Evolutionary conservation across 1,284 basidiomycete genomes (phyloP).

Genomic region (Naganishia sp.): DNA sequence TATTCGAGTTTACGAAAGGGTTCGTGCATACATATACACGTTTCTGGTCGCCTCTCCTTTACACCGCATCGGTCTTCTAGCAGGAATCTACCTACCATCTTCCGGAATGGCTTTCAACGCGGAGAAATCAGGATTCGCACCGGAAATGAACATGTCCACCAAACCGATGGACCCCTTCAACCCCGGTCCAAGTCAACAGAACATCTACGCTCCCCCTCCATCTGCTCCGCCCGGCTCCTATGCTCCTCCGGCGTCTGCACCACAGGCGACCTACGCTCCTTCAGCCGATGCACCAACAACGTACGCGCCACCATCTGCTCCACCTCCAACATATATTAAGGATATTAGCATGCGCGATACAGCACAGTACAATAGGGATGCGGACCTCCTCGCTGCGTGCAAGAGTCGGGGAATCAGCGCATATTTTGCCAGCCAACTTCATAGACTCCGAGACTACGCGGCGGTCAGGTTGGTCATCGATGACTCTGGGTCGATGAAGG

Average conservation of each 20-base stretch:
- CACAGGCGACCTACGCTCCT: background rate
- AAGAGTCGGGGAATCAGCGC: constrained; percentile 34
- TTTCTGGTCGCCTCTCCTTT: too few relatives aligned
- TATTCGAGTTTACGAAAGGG: too few relatives aligned
- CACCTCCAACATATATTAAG: constrained; percentile 36
- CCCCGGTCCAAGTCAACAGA: background rate
- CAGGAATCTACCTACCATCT: background rate
- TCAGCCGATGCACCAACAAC: background rate
- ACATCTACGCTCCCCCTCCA: constrained; percentile 5
- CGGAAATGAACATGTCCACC: constrained; percentile 7
- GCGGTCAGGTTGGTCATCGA: constrained; percentile 36
- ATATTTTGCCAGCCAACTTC: constrained; percentile 37
- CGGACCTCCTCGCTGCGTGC: constrained; percentile 35
- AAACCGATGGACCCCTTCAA: constrained; percentile 3
- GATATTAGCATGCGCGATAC: constrained; percentile 37
- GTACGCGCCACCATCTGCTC: constrained; percentile 19
- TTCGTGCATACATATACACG: background rate
- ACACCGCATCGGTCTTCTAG: background rate
- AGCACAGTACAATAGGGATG: constrained; percentile 34
- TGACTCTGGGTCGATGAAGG: constrained; percentile 38
- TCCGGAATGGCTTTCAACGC: background rate
- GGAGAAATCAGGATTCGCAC: constrained; percentile 14
- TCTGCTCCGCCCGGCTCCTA: background rate
- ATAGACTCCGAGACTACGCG: constrained; percentile 35
- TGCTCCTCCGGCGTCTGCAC: background rate